phyloP scores from a whole-genome alignment of 1,139 yeast genomes.

The Geotrichum phurueaensis region DNA sequence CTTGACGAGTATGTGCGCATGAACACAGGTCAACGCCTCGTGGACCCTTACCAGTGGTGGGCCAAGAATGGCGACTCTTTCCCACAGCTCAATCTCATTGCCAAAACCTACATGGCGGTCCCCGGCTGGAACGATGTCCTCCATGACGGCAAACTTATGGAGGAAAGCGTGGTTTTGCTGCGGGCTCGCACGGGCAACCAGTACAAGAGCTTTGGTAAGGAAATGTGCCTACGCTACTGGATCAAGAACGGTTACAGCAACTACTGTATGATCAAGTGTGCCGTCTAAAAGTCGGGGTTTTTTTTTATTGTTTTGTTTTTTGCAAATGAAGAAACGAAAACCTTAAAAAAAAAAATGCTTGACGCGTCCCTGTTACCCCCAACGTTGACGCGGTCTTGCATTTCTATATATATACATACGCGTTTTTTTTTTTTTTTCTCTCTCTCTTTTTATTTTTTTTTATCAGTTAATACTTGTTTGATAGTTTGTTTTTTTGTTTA shows the following conservation, averaged over 20 bases:
- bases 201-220: slow-evolving; percentile 16
- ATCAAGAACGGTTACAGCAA: slow-evolving; percentile 14
- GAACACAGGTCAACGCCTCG: slow-evolving; percentile 16
- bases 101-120: slow-evolving; percentile 18
- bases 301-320: background rate
- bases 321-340: background rate
- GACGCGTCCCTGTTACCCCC: background rate
- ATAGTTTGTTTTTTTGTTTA: background rate
- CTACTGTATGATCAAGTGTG: slow-evolving; percentile 12
- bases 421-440: background rate
- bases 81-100: slow-evolving; percentile 14
- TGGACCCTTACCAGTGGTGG: slow-evolving; percentile 20
- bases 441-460: background rate
- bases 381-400: background rate
- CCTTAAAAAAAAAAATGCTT: background rate
- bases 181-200: slow-evolving; percentile 14
- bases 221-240: slow-evolving; percentile 18
- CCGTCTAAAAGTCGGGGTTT: background rate
- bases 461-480: background rate
- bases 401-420: background rate
- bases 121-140: slow-evolving; percentile 20
- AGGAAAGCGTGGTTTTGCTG: slow-evolving; percentile 17
- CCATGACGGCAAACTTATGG: slow-evolving; percentile 18
- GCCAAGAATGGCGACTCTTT: slow-evolving; percentile 15
- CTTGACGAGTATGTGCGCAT: slow-evolving; percentile 16